phyloP scores from a whole-genome alignment of 2,329 filamentous ascomycete species.

The Fusarium pseudocircinatum region DNA sequence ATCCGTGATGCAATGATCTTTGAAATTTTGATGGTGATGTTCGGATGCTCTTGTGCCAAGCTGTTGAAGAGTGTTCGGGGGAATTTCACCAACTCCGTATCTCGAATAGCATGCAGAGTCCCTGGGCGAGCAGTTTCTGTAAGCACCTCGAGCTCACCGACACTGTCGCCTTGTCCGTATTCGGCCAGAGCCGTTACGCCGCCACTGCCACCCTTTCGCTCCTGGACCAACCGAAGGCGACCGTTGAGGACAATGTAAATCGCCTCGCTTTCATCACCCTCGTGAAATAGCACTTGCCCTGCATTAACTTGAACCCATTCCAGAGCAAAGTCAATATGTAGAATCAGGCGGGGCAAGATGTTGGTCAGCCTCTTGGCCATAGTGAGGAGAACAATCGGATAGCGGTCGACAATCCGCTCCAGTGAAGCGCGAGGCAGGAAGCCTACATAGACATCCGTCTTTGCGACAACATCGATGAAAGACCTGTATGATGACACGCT shows the following conservation, averaged over 20 bases:
- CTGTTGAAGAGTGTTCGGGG: slow-evolving; percentile 97
- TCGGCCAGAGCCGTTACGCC: slow-evolving; percentile 89
- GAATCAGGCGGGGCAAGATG: slow-evolving; percentile 85
- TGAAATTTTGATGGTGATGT: slow-evolving; percentile 98
- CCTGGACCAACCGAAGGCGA: slow-evolving; percentile 83
- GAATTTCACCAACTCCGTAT: slow-evolving; percentile 96
- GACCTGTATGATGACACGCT: slow-evolving; percentile 95
- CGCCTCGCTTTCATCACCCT: slow-evolving; percentile 94
- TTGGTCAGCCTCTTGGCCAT: slow-evolving; percentile 96
- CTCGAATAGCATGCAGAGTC: slow-evolving; percentile 93
- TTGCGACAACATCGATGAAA: slow-evolving; percentile 95
- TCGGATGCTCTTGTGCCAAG: slow-evolving; percentile 93
- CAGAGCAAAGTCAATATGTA: slow-evolving; percentile 97
- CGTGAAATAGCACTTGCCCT: slow-evolving; percentile 92
- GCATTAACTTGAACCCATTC: slow-evolving; percentile 98
- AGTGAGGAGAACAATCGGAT: slow-evolving; percentile 90
- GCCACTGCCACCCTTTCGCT: slow-evolving; percentile 82
- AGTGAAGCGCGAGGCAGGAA: slow-evolving; percentile 87
- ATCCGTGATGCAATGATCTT: slow-evolving; percentile 98
- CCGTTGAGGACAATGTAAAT: slow-evolving; percentile 99
- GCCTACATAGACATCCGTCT: slow-evolving; percentile 97
- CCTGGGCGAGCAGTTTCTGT: slow-evolving; percentile 92
- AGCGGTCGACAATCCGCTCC: slow-evolving; percentile 90
- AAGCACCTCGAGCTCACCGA: slow-evolving; percentile 95
- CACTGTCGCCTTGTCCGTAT: slow-evolving; percentile 96